Conservation (phyloP, 768 basidiomycete genomes). For the Lyophyllum semitale region DNA sequence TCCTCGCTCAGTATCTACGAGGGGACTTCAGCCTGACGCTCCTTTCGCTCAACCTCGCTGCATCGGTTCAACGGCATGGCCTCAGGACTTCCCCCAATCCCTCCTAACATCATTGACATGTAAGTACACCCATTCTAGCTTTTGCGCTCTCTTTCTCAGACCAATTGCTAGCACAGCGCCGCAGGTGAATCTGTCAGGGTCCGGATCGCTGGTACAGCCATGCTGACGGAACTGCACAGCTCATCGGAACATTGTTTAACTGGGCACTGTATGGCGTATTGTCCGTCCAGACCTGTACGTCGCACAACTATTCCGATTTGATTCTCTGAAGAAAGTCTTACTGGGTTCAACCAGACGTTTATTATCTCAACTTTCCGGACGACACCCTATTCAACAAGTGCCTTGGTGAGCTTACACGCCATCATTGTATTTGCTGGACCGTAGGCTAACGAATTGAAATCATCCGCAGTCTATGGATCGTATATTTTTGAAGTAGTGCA, state of each 20-base stretch:
- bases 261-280: conserved; percentile 14
- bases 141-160: not conserved
- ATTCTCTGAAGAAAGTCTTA: not conserved
- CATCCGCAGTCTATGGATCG: not conserved
- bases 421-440: not conserved
- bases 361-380: conserved; percentile 1
- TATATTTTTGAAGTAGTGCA: not conserved
- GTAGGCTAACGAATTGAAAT: not conserved
- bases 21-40: not conserved
- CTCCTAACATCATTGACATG: not conserved
- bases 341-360: not conserved
- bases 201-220: not conserved
- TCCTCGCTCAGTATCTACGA: not conserved
- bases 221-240: conserved; percentile 1
- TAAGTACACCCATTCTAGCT: not conserved
- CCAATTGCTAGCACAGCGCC: conserved; percentile 1
- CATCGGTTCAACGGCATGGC: not conserved
- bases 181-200: not conserved
- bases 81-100: not conserved
- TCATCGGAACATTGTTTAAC: conserved; percentile 12
- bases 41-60: not conserved
- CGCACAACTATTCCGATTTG: not conserved
- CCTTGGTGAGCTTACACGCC: not conserved
- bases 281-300: conserved; percentile 11
- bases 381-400: not conserved